phyloP scores from a whole-genome alignment of 2,329 filamentous ascomycete species.

The Aspergillus fijiensis region DNA sequence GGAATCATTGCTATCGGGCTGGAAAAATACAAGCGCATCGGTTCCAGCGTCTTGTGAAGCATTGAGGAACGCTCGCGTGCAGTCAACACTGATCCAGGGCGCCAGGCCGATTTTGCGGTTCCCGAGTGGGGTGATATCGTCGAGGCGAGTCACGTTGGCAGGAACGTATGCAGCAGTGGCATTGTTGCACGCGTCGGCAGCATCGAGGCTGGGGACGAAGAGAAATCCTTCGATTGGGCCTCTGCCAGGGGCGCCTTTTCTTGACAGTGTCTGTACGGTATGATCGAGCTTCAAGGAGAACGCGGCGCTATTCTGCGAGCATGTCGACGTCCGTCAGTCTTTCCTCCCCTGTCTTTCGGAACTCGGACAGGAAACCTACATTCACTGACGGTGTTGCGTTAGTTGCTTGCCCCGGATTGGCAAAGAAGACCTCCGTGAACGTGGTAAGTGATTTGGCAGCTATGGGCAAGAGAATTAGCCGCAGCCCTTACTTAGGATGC shows the following conservation, averaged over 20 bases:
- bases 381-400: conserved; percentile 35
- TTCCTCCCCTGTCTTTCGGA: neutral
- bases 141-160: conserved; percentile 68
- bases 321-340: neutral
- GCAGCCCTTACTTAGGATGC: neutral
- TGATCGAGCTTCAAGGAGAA: conserved; percentile 40
- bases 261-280: conserved; percentile 75
- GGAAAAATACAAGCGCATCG: conserved; percentile 59
- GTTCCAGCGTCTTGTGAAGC: conserved; percentile 61
- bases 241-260: conserved; percentile 61
- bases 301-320: conserved; percentile 29
- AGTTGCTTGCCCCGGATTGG: conserved; percentile 32
- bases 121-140: conserved; percentile 64
- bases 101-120: conserved; percentile 79
- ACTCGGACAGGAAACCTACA: conserved; percentile 29
- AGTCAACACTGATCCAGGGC: conserved; percentile 77
- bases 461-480: conserved; percentile 8
- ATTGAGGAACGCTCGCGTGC: conserved; percentile 70
- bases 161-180: conserved; percentile 68
- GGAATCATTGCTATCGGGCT: conserved; percentile 47
- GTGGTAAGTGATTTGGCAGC: conserved; percentile 30
- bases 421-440: conserved; percentile 35
- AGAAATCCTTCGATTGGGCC: conserved; percentile 73
- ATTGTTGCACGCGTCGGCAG: conserved; percentile 61
- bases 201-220: conserved; percentile 72